These are phyloP conservation scores for Cercophora samala DNA, from an alignment of 495 filamentous ascomycete species.

Conservation along the genomic window DNA sequence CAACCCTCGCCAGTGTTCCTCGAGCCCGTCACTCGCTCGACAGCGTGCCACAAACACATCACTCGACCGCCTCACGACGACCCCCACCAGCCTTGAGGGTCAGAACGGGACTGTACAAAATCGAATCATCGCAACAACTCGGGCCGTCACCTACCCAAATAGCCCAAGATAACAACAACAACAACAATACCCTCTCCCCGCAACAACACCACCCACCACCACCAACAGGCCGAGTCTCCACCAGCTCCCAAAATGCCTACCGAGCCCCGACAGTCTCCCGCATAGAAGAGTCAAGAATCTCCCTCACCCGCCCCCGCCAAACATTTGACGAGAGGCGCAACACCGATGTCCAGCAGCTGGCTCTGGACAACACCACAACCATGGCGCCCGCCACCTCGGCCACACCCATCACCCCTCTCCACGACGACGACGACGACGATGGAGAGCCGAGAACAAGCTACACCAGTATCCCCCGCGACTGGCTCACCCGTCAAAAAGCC, in stretches of 20 bases:
- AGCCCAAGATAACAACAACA: slow-evolving; percentile 9
- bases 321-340: slow-evolving; percentile 27
- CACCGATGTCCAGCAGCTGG: background rate
- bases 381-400: slow-evolving; percentile 18
- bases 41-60: background rate
- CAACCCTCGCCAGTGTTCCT: slow-evolving; percentile 1
- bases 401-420: background rate
- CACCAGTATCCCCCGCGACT: slow-evolving; percentile 17
- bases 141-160: slow-evolving; percentile 12
- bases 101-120: slow-evolving; percentile 30
- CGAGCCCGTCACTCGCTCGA: background rate
- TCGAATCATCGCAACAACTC: slow-evolving; percentile 25
- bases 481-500: slow-evolving; percentile 25
- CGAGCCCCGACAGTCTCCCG: slow-evolving; percentile 2
- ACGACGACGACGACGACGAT: slow-evolving; percentile 20
- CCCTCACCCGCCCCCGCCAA: slow-evolving; percentile 28
- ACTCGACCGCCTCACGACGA: slow-evolving; percentile 1
- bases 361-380: slow-evolving; percentile 9
- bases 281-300: slow-evolving; percentile 21
- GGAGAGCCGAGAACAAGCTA: slow-evolving; percentile 11
- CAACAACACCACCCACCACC: slow-evolving; percentile 20
- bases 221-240: slow-evolving; percentile 25
- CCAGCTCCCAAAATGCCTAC: background rate
- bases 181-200: background rate
- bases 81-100: slow-evolving; percentile 10